Conservation (phyloP, 176 grass and related monocot species). For the Bonia amplexicaulis region DNA sequence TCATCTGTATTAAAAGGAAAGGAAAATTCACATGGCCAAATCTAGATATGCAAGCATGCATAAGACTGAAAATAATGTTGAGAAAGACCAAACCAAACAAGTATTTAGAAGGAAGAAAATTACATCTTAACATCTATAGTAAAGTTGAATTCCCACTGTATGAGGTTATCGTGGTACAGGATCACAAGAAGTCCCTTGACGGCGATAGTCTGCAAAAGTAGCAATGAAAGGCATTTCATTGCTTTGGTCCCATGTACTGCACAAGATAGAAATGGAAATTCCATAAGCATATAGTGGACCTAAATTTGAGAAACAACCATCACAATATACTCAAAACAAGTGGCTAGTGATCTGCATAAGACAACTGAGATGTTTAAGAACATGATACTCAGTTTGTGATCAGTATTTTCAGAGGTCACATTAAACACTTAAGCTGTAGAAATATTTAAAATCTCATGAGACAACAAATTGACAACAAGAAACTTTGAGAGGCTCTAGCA, state of each 20-base stretch:
- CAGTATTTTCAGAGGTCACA: background rate
- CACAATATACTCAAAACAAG: constrained; percentile 60
- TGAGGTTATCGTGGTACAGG: background rate
- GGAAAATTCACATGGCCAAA: constrained; percentile 22
- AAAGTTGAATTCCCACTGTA: background rate
- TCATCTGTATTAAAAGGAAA: constrained; percentile 53
- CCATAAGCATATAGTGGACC: background rate
- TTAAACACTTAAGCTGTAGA: background rate
- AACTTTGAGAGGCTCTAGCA: background rate
- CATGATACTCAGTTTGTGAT: background rate
- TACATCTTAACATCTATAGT: background rate
- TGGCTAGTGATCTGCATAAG: constrained; percentile 71
- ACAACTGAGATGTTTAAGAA: constrained; percentile 5
- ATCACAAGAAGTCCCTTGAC: constrained; percentile 47
- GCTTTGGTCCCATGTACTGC: constrained; percentile 79
- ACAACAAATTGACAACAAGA: background rate
- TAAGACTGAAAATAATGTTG: background rate
- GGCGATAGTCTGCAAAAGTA: constrained; percentile 69
- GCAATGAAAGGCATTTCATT: constrained; percentile 81
- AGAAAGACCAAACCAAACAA: background rate
- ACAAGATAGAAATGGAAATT: background rate
- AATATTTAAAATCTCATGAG: background rate
- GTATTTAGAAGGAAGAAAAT: constrained; percentile 25
- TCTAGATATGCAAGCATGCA: constrained; percentile 23
- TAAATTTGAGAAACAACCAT: background rate